Evolutionary conservation across 1,284 basidiomycete species (phyloP).

Genomic region (Cyathus pygmaeus): DNA sequence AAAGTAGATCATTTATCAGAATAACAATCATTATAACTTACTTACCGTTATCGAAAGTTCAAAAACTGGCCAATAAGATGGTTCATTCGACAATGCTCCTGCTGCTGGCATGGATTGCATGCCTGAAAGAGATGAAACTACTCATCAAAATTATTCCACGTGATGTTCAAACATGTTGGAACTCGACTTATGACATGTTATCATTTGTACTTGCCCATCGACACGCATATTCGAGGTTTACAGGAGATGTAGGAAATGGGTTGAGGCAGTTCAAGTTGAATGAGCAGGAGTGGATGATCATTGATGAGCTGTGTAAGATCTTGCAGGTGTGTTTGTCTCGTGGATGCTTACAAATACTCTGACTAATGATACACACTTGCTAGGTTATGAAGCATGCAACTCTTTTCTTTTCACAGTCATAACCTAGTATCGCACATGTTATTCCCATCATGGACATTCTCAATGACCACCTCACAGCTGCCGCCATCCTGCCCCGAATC

Average conservation of each 20-base stretch:
- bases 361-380: conserved; percentile 9
- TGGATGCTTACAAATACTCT: not conserved
- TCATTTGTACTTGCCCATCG: too few relatives aligned
- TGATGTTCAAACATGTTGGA: conserved; percentile 41
- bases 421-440: conserved; percentile 36
- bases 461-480: conserved; percentile 14
- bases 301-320: conserved; percentile 39
- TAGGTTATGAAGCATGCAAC: conserved; percentile 30
- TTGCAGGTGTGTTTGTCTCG: conserved; percentile 14
- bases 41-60: conserved; percentile 17
- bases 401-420: conserved; percentile 32
- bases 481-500: not conserved
- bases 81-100: conserved; percentile 42
- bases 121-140: conserved; percentile 22
- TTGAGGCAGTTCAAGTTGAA: too few relatives aligned
- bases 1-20: not conserved
- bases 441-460: conserved; percentile 46
- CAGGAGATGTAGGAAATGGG: too few relatives aligned
- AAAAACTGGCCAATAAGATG: conserved; percentile 36
- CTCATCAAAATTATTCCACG: conserved; percentile 29
- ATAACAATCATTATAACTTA: conserved; percentile 9
- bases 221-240: too few relatives aligned
- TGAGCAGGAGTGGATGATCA: conserved; percentile 41
- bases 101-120: conserved; percentile 37
- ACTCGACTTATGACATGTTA: too few relatives aligned